Percentiles rank a stretch among this genome's conserved stretches.
These are phyloP conservation scores for Clarireedia homoeocarpa DNA, from an alignment of 2,329 filamentous ascomycete genomes.

Conservation along the genomic window DNA sequence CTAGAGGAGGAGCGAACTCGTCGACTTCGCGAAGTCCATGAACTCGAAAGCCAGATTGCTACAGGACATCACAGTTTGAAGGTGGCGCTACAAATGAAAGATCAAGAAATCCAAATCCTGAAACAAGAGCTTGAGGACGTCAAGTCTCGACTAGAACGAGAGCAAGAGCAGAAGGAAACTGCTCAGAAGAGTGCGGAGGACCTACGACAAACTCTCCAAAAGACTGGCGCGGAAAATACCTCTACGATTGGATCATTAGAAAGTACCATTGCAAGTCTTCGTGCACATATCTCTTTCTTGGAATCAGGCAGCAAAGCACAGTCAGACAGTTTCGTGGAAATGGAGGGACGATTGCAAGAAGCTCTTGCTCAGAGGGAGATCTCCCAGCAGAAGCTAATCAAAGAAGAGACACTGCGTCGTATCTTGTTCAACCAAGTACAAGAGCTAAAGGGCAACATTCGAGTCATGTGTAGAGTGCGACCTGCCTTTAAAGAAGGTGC, in stretches of 20 bases:
- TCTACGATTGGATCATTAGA: constrained; percentile 61
- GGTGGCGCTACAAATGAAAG: constrained; percentile 34
- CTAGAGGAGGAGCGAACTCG: constrained; percentile 56
- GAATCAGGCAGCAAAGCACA: constrained; percentile 87
- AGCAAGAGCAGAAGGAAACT: constrained; percentile 42
- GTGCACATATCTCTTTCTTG: constrained; percentile 78
- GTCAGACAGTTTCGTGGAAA: constrained; percentile 73
- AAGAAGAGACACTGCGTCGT: constrained; percentile 82
- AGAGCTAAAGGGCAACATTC: constrained; percentile 95
- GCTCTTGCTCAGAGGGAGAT: constrained; percentile 62
- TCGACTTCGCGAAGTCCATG: constrained; percentile 54
- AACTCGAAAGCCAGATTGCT: constrained; percentile 47
- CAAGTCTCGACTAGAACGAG: constrained; percentile 47
- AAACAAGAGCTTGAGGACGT: constrained; percentile 40
- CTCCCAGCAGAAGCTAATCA: constrained; percentile 74
- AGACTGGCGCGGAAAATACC: constrained; percentile 49
- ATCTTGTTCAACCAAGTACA: constrained; percentile 97
- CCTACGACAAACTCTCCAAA: constrained; percentile 29
- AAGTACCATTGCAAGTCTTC: constrained; percentile 64
- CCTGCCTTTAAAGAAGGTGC: constrained; percentile 56
- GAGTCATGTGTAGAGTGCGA: constrained; percentile 93
- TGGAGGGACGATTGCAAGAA: constrained; percentile 73
- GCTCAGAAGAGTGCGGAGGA: constrained; percentile 42
- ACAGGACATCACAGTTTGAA: constrained; percentile 36
- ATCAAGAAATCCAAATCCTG: constrained; percentile 45